Evolutionary conservation across 805 yeast genomes (phyloP).

Genomic region (Tetrapisispora taiwanensis): DNA sequence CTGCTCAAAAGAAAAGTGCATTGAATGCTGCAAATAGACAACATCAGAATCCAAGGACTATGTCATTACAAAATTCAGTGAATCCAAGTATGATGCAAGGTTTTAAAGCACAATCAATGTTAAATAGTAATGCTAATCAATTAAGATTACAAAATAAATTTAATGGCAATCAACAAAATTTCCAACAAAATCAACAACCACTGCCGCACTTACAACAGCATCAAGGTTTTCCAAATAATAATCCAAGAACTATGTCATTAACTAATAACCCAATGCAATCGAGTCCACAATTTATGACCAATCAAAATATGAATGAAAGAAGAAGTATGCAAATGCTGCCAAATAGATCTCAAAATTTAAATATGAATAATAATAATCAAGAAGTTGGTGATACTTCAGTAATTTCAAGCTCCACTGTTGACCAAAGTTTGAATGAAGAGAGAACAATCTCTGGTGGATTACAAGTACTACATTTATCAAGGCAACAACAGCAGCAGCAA

Average conservation of each 20-base stretch:
- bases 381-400: neutral
- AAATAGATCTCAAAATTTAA: neutral
- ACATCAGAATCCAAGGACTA: conserved; percentile 32
- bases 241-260: conserved; percentile 28
- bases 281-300: conserved; percentile 1
- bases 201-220: too few relatives aligned
- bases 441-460: neutral
- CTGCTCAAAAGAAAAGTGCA: conserved; percentile 54
- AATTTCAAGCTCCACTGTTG: neutral
- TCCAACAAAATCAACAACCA: neutral
- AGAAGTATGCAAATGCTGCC: neutral
- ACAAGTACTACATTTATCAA: neutral
- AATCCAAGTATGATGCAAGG: conserved; percentile 7
- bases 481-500: neutral
- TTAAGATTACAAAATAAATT: neutral
- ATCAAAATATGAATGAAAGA: neutral
- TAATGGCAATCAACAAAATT: neutral
- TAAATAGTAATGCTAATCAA: neutral
- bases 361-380: neutral
- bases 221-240: neutral
- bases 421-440: neutral
- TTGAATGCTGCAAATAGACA: conserved; percentile 31
- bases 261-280: conserved; percentile 10
- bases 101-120: neutral
- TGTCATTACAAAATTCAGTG: conserved; percentile 32